A percentile compares a stretch with the other conserved stretches of the same genome.
Evolutionary conservation across 805 yeast genomes (phyloP).

Genomic region (Isabelozyma gotoi): DNA sequence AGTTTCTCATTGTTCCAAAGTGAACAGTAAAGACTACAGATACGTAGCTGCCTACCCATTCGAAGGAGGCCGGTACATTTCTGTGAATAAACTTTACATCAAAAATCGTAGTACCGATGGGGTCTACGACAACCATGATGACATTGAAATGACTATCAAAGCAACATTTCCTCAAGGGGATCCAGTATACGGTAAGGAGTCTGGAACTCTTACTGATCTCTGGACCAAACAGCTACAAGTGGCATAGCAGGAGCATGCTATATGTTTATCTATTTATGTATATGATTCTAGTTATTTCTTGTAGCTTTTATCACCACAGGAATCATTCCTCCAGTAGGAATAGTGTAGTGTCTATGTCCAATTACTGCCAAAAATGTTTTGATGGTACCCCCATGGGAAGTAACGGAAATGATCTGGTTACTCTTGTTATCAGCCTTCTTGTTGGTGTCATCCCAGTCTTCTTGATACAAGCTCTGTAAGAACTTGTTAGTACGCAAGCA

Average conservation of each 20-base stretch:
- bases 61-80: slow-evolving; percentile 2
- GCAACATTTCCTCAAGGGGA: slow-evolving; percentile 2
- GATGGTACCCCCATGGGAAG: slow-evolving; percentile 65
- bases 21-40: slow-evolving; percentile 2
- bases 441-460: slow-evolving; percentile 14
- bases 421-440: slow-evolving; percentile 18
- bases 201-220: slow-evolving; percentile 1
- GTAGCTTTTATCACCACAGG: slow-evolving; percentile 53
- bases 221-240: slow-evolving; percentile 1
- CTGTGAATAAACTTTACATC: not conserved
- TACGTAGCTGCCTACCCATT: slow-evolving; percentile 7
- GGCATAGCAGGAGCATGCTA: not conserved
- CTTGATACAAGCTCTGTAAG: slow-evolving; percentile 32
- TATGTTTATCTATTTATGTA: not conserved
- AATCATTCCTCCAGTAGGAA: slow-evolving; percentile 67
- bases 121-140: not conserved
- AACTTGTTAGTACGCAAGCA: slow-evolving; percentile 45
- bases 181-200: slow-evolving; percentile 1
- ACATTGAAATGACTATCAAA: not conserved
- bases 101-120: not conserved
- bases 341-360: slow-evolving; percentile 55
- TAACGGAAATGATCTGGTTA: slow-evolving; percentile 40
- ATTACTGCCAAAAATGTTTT: slow-evolving; percentile 49
- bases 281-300: not conserved
- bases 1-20: slow-evolving; percentile 8